These are phyloP conservation scores for Schrenkiella parvula DNA, from an alignment of 345 rosid genomes.

Conservation along the genomic window DNA sequence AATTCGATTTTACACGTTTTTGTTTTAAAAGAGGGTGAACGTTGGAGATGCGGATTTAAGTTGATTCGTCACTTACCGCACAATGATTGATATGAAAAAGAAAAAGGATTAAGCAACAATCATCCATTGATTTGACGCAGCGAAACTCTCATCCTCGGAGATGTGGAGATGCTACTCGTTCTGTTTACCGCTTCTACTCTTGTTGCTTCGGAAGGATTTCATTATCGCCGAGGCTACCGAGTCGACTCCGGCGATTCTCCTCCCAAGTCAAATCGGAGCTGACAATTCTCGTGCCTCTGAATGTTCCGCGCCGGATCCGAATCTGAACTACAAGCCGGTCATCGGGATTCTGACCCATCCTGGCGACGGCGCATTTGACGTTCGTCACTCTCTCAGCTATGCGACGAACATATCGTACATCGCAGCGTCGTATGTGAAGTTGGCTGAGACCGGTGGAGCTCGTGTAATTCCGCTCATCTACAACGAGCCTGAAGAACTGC, in stretches of 20 bases:
- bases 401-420: constrained; percentile 48
- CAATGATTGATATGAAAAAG: no score
- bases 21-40: no score
- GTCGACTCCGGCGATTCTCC: constrained; percentile 31
- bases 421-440: constrained; percentile 82
- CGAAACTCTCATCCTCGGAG: no score
- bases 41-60: no score
- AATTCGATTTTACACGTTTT: no score
- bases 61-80: no score
- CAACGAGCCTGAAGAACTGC: no score
- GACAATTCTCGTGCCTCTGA: constrained; percentile 30
- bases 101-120: no score
- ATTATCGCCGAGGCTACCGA: constrained; percentile 2
- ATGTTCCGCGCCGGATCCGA: constrained; percentile 44
- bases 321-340: constrained; percentile 63
- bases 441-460: constrained; percentile 85
- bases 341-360: constrained; percentile 79
- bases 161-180: constrained; percentile 1
- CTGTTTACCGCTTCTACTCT: not conserved
- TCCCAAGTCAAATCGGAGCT: constrained; percentile 37
- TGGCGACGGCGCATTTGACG: constrained; percentile 71
- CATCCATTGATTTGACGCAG: no score
- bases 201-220: no score
- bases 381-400: constrained; percentile 34
- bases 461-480: constrained; percentile 82